phyloP scores from a whole-genome alignment of 202 grass and related monocot genomes.

The Digitaria exilis region DNA sequence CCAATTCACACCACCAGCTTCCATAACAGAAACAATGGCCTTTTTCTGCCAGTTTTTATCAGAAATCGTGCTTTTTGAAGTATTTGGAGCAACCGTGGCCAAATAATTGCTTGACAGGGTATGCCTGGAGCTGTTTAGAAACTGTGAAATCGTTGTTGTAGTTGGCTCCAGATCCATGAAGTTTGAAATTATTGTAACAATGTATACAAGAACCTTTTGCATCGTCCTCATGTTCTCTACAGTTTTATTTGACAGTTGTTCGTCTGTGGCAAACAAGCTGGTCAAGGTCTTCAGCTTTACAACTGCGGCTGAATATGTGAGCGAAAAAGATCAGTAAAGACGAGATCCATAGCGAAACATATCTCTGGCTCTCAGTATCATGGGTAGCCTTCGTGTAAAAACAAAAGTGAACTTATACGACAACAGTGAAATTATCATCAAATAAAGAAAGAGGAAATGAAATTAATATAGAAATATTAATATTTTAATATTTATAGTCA shows the following conservation, averaged over 20 bases:
- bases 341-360: conserved; percentile 25
- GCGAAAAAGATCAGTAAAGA: conserved; percentile 37
- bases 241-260: conserved; percentile 64
- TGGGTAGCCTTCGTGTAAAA: background rate
- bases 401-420: conserved; percentile 33
- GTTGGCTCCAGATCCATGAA: conserved; percentile 80
- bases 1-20: conserved; percentile 99
- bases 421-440: conserved; percentile 26
- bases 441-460: conserved; percentile 26
- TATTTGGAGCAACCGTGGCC: conserved; percentile 38
- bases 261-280: conserved; percentile 80
- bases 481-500: conserved; percentile 22
- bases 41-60: conserved; percentile 87
- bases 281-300: conserved; percentile 90
- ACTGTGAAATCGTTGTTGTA: conserved; percentile 47
- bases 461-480: conserved; percentile 27
- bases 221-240: conserved; percentile 78
- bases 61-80: conserved; percentile 43
- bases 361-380: background rate
- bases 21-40: conserved; percentile 94
- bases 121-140: conserved; percentile 46
- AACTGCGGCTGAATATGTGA: conserved; percentile 75
- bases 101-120: conserved; percentile 46
- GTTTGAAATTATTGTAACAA: conserved; percentile 85
- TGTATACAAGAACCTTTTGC: conserved; percentile 87